Evolutionary conservation across 1,284 basidiomycete species (phyloP).

Genomic region (Salmacisia buchloeana): DNA sequence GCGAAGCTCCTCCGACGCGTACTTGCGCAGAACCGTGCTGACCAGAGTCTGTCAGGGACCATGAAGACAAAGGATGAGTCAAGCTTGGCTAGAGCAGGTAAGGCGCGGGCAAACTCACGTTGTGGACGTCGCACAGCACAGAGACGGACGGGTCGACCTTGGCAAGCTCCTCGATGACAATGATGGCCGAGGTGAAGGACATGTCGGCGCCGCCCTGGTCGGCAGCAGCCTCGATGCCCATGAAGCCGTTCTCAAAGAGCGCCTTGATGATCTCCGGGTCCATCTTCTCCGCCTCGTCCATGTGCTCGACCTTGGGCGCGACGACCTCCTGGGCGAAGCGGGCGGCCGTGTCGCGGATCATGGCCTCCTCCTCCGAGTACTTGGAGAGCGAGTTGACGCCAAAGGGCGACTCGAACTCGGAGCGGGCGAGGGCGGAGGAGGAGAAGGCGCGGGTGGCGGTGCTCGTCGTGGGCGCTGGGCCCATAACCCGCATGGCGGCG

Average conservation of each 20-base stretch:
- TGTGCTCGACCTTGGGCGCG: constrained; percentile 81
- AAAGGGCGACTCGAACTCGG: constrained; percentile 44
- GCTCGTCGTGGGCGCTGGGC: neutral
- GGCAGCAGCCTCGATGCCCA: constrained; percentile 88
- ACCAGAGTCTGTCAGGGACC: constrained; percentile 51
- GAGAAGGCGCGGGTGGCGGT: constrained; percentile 20
- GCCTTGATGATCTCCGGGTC: constrained; percentile 80
- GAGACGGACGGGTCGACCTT: constrained; percentile 94
- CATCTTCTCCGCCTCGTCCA: constrained; percentile 98
- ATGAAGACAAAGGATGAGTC: neutral
- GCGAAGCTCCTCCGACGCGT: constrained; percentile 77
- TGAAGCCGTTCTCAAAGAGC: constrained; percentile 93
- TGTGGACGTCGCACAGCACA: constrained; percentile 95
- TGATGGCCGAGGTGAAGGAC: constrained; percentile 90
- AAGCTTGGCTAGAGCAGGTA: neutral
- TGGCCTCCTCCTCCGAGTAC: constrained; percentile 47
- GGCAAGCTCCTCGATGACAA: constrained; percentile 94
- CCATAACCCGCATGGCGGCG: neutral
- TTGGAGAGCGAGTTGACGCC: constrained; percentile 48
- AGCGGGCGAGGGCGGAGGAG: constrained; percentile 14
- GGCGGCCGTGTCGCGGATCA: constrained; percentile 47
- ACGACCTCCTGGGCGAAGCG: constrained; percentile 80
- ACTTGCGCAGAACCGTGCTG: constrained; percentile 85
- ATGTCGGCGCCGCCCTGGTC: constrained; percentile 81
- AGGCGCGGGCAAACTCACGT: constrained; percentile 54